A percentile compares a stretch with the other conserved stretches of the same genome.
phyloP scores from a whole-genome alignment of 139 green algal genomes.

The Edaphochlamys debaryana region DNA sequence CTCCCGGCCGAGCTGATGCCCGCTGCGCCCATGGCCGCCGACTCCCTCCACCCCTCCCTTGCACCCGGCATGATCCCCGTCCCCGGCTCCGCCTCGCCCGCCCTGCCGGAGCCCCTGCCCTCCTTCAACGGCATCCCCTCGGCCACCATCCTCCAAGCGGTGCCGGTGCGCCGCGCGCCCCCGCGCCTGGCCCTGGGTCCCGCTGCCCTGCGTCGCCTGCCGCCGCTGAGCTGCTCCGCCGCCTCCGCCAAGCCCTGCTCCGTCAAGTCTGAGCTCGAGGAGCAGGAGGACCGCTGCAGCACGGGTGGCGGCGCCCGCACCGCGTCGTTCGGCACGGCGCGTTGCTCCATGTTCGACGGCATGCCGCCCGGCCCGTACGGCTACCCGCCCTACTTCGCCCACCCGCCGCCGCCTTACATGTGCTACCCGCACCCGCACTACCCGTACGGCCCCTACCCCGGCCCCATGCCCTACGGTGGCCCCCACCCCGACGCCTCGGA shows the following conservation, averaged over 20 bases:
- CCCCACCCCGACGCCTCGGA: neutral
- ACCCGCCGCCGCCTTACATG: neutral
- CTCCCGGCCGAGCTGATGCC: neutral
- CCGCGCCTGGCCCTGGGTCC: neutral
- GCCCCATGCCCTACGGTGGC: neutral
- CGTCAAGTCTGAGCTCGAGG: neutral
- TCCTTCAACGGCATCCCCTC: neutral
- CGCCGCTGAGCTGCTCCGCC: neutral
- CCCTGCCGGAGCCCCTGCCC: neutral
- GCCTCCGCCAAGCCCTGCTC: neutral
- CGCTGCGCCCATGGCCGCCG: neutral
- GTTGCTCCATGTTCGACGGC: too few species aligned
- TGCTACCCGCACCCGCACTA: neutral
- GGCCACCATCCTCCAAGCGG: neutral
- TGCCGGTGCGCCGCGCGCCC: neutral
- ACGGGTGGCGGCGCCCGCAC: neutral
- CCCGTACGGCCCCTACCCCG: too few species aligned
- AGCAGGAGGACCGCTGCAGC: conserved; percentile 23
- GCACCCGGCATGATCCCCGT: conserved; percentile 5
- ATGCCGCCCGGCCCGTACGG: neutral
- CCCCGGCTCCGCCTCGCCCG: neutral
- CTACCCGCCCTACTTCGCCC: neutral
- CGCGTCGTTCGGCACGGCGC: too few species aligned
- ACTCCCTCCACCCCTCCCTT: conserved; percentile 6
- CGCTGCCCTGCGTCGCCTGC: neutral